phyloP scores from a whole-genome alignment of 495 filamentous ascomycete species.

The Xylaria flabelliformis region DNA sequence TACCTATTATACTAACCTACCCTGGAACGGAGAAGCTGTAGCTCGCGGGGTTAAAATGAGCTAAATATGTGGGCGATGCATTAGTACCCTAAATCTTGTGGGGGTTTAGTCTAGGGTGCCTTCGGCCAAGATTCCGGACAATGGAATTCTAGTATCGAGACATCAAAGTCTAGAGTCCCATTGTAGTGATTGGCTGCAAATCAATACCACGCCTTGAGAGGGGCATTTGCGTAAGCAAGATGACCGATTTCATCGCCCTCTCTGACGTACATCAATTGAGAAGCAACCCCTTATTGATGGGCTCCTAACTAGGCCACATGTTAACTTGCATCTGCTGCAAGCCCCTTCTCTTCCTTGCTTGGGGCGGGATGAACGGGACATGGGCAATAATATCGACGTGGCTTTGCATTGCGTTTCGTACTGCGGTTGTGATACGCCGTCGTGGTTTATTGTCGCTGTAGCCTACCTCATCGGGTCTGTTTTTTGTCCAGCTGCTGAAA shows the following conservation, averaged over 20 bases:
- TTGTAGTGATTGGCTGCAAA: not conserved
- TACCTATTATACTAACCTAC: slow-evolving; percentile 22
- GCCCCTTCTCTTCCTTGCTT: not conserved
- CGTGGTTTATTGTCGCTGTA: not conserved
- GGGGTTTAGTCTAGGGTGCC: not conserved
- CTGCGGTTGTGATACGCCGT: not conserved
- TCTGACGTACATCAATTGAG: slow-evolving; percentile 3
- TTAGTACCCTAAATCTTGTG: slow-evolving; percentile 13
- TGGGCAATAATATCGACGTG: not conserved
- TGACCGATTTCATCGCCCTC: not conserved
- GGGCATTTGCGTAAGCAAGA: not conserved
- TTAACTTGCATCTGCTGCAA: not conserved
- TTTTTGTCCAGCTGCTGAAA: not conserved
- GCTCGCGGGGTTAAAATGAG: slow-evolving; percentile 11
- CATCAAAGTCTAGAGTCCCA: not conserved
- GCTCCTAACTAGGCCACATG: not conserved
- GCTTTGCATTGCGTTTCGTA: slow-evolving; percentile 4
- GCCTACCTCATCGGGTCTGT: not conserved
- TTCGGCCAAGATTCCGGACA: not conserved
- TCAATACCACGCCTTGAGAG: not conserved
- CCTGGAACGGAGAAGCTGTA: slow-evolving; percentile 13
- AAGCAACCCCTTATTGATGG: not conserved
- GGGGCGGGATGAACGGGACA: not conserved
- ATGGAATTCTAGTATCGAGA: too few species aligned
- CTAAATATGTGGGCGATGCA: not conserved